These are phyloP conservation scores for Abrus pulchellus DNA, from an alignment of 306 rosid genomes.

Conservation along the genomic window DNA sequence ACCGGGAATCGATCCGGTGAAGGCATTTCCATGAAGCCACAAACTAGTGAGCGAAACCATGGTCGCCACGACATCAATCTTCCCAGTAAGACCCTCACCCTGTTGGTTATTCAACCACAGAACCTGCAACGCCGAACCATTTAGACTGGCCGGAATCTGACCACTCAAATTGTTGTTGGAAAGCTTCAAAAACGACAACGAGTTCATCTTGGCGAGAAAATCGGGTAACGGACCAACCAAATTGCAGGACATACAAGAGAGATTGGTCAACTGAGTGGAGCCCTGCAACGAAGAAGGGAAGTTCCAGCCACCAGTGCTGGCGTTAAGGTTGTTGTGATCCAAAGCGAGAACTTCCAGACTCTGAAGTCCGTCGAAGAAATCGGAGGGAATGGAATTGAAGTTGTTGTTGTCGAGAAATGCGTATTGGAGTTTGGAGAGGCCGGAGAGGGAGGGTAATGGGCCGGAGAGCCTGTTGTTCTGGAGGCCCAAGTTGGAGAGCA, in stretches of 20 bases:
- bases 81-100: slow-evolving; percentile 68
- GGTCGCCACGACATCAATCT: slow-evolving; percentile 66
- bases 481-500: slow-evolving; percentile 78
- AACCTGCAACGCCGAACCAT: slow-evolving; percentile 55
- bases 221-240: slow-evolving; percentile 80
- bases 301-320: slow-evolving; percentile 74
- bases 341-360: slow-evolving; percentile 77
- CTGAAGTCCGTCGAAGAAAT: slow-evolving; percentile 72
- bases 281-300: slow-evolving; percentile 59
- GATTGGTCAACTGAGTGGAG: slow-evolving; percentile 67
- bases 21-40: slow-evolving; percentile 94
- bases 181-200: slow-evolving; percentile 68
- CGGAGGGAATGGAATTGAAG: slow-evolving; percentile 78
- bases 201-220: slow-evolving; percentile 71
- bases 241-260: slow-evolving; percentile 74
- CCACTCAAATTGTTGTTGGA: slow-evolving; percentile 69
- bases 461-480: slow-evolving; percentile 77
- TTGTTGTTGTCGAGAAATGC: slow-evolving; percentile 72
- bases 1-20: slow-evolving; percentile 76
- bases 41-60: slow-evolving; percentile 71
- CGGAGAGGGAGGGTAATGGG: slow-evolving; percentile 71
- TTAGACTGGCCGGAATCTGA: slow-evolving; percentile 60
- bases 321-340: slow-evolving; percentile 73
- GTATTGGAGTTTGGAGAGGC: slow-evolving; percentile 58
- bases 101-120: slow-evolving; percentile 81